Evolutionary conservation across 768 basidiomycete genomes (phyloP).

Genomic region (Calocybe cyanea): DNA sequence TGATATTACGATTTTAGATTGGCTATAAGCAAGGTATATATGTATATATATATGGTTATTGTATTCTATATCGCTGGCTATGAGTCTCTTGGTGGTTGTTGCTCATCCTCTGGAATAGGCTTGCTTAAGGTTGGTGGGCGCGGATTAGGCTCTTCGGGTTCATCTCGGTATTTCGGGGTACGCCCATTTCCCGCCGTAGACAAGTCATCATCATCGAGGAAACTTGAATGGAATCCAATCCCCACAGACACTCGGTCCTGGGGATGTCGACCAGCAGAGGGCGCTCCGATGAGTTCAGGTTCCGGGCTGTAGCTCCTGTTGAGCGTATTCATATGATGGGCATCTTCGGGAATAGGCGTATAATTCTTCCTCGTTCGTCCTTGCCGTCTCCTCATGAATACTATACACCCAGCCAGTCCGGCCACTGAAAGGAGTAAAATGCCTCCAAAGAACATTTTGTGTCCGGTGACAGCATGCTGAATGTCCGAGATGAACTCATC

Average conservation of each 20-base stretch:
- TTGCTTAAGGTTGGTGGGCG: conserved; percentile 6
- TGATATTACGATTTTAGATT: no score
- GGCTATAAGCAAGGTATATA: no score
- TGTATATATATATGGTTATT: no score
- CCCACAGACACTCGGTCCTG: conserved; percentile 31
- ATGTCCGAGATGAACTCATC: conserved; percentile 78
- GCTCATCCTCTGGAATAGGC: background rate
- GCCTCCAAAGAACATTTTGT: conserved; percentile 85
- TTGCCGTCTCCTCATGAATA: conserved; percentile 71
- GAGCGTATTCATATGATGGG: conserved; percentile 71
- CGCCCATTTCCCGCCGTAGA: conserved; percentile 28
- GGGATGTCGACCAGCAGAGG: conserved; percentile 34
- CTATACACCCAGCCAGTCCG: conserved; percentile 57
- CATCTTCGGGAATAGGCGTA: conserved; percentile 57
- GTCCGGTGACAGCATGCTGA: conserved; percentile 60
- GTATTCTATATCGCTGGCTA: no score
- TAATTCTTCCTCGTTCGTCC: conserved; percentile 44
- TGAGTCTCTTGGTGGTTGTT: background rate
- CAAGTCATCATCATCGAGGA: conserved; percentile 75
- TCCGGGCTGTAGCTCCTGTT: conserved; percentile 26
- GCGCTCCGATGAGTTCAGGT: conserved; percentile 12
- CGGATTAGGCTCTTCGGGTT: conserved; percentile 32
- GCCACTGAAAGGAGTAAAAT: conserved; percentile 70
- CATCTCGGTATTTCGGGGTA: conserved; percentile 46
- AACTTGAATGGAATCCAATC: conserved; percentile 71